Percentiles rank a stretch among this genome's conserved stretches.
phyloP scores from a whole-genome alignment of 257 asterid species.

The Plantago ovata region DNA sequence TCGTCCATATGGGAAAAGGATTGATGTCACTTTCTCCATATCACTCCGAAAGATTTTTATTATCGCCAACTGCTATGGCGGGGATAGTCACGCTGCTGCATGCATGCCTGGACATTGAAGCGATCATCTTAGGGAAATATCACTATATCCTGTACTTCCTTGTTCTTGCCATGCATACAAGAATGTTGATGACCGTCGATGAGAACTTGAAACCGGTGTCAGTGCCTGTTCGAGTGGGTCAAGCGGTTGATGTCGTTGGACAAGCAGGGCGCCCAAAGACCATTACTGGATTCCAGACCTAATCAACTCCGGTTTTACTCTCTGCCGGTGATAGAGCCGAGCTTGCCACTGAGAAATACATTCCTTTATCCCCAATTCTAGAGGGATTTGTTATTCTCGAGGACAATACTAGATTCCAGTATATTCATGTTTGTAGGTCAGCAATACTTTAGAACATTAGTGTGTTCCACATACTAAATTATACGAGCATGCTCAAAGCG shows the following conservation, averaged over 20 bases:
- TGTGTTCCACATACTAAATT: no score
- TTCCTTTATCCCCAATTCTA: constrained; percentile 81
- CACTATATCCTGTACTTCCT: constrained; percentile 83
- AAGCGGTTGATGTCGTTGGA: constrained; percentile 92
- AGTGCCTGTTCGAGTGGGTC: constrained; percentile 90
- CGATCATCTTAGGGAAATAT: constrained; percentile 73
- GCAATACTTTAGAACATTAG: no score
- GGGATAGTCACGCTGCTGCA: constrained; percentile 69
- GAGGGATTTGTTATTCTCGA: constrained; percentile 93
- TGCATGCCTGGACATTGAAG: constrained; percentile 84
- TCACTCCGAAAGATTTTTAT: constrained; percentile 68
- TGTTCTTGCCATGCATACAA: constrained; percentile 90
- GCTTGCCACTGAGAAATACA: constrained; percentile 86
- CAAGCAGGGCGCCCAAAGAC: constrained; percentile 95
- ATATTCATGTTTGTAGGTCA: no score
- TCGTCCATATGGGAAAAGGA: constrained; percentile 85
- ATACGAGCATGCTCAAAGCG: no score
- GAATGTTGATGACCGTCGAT: constrained; percentile 88
- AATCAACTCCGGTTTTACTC: constrained; percentile 83
- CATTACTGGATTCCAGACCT: constrained; percentile 90
- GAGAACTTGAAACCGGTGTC: constrained; percentile 80
- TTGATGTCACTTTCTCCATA: constrained; percentile 77
- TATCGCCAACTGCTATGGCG: constrained; percentile 79
- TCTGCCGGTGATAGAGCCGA: constrained; percentile 94
- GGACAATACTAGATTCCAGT: no score